Evolutionary conservation across 805 yeast genomes (phyloP), one percentile per base, ranked within the genome.

Genomic region (Ogataea minuta): DNA sequence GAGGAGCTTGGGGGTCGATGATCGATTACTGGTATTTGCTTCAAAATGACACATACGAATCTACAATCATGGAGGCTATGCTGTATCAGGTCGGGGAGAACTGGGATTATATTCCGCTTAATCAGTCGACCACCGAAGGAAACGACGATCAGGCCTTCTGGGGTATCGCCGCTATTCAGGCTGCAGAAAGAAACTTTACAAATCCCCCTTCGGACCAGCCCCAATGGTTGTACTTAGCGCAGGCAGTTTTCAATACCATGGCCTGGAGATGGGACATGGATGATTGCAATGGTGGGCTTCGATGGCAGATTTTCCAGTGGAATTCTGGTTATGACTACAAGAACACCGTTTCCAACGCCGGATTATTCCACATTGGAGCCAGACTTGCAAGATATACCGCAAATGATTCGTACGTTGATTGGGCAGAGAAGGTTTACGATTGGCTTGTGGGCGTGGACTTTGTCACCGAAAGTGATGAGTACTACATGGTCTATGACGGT

Each of bases 91-190:
- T 77, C 8, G 91, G 91, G 33, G 76, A 74, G 9, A 71, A 80
- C 58, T 67, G 77, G 66, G 82, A 91, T 64, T 93, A 80, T 63
- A 80, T 91, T 62, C 96, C 97, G 4, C 67, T 79, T 45, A 87
- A 88, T 62, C 96, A 90, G 64, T 77, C 90, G 9, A 79, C 89
- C 24, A 85, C 95, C 2, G 97, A 91, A 65, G 99, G 98, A 56
- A 91, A 91, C 59, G 99, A 91, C 71, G 98, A 91, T 69, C 98
- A 91, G 67, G 96, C 86, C 2, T 88, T 91, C 61, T 91, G 98
- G 98, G 98, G 96, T 4, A 70, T 93, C 44, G 84, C 95, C 1
- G 95, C 80, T 4, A 87, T 91, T 84, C 81, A 78, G 20, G 97
- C 97, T 1, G 95, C 95, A 0, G 98, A 91, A 62, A 72, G 82